Percentiles rank a stretch among this genome's conserved stretches.
phyloP scores from a whole-genome alignment of 768 basidiomycete genomes.

The Coprinopsis sp. region DNA sequence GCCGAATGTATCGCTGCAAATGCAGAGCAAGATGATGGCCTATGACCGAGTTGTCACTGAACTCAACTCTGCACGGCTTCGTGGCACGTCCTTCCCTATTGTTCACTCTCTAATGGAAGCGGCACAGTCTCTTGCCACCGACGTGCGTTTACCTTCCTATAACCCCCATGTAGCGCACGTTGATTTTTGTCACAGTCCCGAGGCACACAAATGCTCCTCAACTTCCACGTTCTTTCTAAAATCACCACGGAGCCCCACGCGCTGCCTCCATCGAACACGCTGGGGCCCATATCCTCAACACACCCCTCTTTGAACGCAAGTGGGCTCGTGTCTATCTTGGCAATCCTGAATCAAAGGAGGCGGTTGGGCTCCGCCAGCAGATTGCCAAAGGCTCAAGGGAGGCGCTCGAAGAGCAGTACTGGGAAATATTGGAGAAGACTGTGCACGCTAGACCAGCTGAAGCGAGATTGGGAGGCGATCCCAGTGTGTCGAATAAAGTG shows the following conservation, averaged over 20 bases:
- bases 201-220: slow-evolving; percentile 59
- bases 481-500: slow-evolving; percentile 84
- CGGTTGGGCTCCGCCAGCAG: slow-evolving; percentile 59
- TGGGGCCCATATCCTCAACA: slow-evolving; percentile 76
- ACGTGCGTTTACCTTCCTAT: slow-evolving; percentile 37
- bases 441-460: slow-evolving; percentile 79
- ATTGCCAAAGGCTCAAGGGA: slow-evolving; percentile 75
- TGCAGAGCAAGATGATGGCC: slow-evolving; percentile 94
- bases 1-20: slow-evolving; percentile 64
- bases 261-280: slow-evolving; percentile 76
- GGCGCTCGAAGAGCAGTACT: slow-evolving; percentile 87
- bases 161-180: neutral
- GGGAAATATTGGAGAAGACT: slow-evolving; percentile 76
- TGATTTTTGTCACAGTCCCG: slow-evolving; percentile 36
- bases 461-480: slow-evolving; percentile 87
- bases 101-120: slow-evolving; percentile 69
- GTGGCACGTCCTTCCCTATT: slow-evolving; percentile 71
- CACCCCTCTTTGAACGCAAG: slow-evolving; percentile 76
- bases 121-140: slow-evolving; percentile 51
- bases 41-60: slow-evolving; percentile 82
- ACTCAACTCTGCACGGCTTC: slow-evolving; percentile 68
- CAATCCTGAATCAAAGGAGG: slow-evolving; percentile 58
- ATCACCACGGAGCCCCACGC: slow-evolving; percentile 75
- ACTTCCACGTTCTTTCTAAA: slow-evolving; percentile 69
- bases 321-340: slow-evolving; percentile 77